phyloP scores from a whole-genome alignment of 345 rosid genomes.

The Garcia nutans region DNA sequence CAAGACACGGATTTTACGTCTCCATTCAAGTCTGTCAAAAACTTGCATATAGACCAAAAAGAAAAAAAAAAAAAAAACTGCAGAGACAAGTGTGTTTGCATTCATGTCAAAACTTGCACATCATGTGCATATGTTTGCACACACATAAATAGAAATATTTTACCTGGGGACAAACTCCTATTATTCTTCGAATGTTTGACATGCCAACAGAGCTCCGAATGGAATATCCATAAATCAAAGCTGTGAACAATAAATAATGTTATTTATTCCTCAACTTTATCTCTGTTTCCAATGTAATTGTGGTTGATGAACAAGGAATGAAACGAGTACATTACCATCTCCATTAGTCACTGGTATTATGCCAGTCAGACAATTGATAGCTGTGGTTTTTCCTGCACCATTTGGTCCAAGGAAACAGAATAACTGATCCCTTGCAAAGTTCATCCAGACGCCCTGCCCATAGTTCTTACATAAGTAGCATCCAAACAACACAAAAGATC shows the following conservation, averaged over 20 bases:
- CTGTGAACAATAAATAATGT: constrained; percentile 37
- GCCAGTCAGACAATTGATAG: constrained; percentile 82
- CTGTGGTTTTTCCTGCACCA: constrained; percentile 95
- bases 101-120: background rate
- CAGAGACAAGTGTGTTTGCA: background rate
- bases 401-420: constrained; percentile 98
- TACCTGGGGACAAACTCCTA: constrained; percentile 98
- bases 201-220: constrained; percentile 75
- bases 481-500: background rate
- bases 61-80: background rate
- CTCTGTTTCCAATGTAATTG: background rate
- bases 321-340: constrained; percentile 56
- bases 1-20: too few species aligned
- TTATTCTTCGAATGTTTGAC: constrained; percentile 72
- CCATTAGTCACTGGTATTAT: constrained; percentile 74
- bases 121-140: background rate
- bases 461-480: constrained; percentile 14
- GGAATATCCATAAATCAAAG: constrained; percentile 71
- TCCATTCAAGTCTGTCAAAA: too few species aligned
- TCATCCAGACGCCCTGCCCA: constrained; percentile 78
- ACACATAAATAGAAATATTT: constrained; percentile 11
- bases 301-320: background rate
- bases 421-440: constrained; percentile 73
- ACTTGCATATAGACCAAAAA: background rate
- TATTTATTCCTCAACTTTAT: background rate